Percentiles rank a stretch among this genome's conserved stretches.
phyloP scores from a whole-genome alignment of 192 early-diverging fungal species.

The Coemansia sp. region DNA sequence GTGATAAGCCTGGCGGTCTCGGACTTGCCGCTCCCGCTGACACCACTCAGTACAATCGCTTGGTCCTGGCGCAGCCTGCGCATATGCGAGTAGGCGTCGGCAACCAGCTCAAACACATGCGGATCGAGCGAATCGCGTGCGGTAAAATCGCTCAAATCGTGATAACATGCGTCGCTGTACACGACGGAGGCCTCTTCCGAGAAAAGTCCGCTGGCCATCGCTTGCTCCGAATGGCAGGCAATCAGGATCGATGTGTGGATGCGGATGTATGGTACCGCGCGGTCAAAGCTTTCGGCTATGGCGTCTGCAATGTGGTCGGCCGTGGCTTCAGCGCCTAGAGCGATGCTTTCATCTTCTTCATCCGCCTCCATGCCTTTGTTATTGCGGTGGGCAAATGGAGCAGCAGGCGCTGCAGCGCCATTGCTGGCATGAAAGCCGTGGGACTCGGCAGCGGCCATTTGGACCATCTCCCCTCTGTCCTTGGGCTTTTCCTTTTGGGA shows the following conservation, averaged over 20 bases:
- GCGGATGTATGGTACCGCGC: conserved; percentile 36
- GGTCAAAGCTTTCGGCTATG: conserved; percentile 22
- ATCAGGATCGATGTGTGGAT: conserved; percentile 47
- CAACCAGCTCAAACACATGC: conserved; percentile 69
- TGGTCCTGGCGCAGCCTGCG: conserved; percentile 69
- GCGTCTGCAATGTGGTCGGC: conserved; percentile 31
- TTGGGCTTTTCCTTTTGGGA: conserved; percentile 29
- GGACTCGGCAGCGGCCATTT: neutral
- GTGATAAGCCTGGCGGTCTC: conserved; percentile 68
- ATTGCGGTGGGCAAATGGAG: neutral
- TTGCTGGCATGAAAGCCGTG: neutral
- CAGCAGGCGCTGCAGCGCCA: neutral
- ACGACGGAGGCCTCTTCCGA: conserved; percentile 34
- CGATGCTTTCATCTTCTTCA: neutral
- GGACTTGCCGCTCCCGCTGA: conserved; percentile 86
- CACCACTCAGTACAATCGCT: conserved; percentile 71
- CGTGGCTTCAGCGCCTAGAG: conserved; percentile 12
- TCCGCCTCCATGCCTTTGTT: neutral
- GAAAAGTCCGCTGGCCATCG: conserved; percentile 28
- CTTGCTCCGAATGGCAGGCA: conserved; percentile 37
- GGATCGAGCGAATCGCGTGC: conserved; percentile 51
- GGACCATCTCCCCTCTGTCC: neutral
- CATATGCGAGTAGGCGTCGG: conserved; percentile 69
- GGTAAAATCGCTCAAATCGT: conserved; percentile 29
- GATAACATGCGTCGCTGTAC: conserved; percentile 52